Evolutionary conservation across 1,284 basidiomycete genomes (phyloP).

Genomic region (Ustilago nuda): DNA sequence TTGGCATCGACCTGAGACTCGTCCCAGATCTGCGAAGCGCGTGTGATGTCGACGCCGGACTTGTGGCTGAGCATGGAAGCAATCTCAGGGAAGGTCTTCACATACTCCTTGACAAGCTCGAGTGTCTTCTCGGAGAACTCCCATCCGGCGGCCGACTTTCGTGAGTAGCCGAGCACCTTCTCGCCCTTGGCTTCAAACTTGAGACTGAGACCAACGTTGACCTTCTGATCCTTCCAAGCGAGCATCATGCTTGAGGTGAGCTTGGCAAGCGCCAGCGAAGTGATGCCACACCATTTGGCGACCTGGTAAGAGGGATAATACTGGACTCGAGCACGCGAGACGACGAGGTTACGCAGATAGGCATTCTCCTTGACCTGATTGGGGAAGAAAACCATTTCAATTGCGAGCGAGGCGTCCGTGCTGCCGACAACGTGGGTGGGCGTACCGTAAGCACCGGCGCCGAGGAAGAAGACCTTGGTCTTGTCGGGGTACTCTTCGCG

Average conservation of each 20-base stretch:
- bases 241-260: slow-evolving; percentile 95
- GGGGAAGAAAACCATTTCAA: slow-evolving; percentile 60
- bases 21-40: slow-evolving; percentile 79
- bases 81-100: slow-evolving; percentile 70
- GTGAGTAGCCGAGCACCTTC: slow-evolving; percentile 94
- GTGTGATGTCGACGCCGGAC: slow-evolving; percentile 75
- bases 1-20: slow-evolving; percentile 76
- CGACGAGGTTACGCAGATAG: slow-evolving; percentile 55
- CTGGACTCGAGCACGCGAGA: slow-evolving; percentile 42
- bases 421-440: slow-evolving; percentile 88
- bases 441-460: slow-evolving; percentile 90
- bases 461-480: slow-evolving; percentile 94
- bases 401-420: slow-evolving; percentile 67
- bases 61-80: slow-evolving; percentile 42
- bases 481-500: slow-evolving; percentile 89
- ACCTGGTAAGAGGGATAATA: slow-evolving; percentile 58
- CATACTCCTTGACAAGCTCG: slow-evolving; percentile 84
- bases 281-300: slow-evolving; percentile 56
- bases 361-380: slow-evolving; percentile 63
- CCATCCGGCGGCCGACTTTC: slow-evolving; percentile 86
- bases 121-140: slow-evolving; percentile 92
- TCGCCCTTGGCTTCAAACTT: slow-evolving; percentile 97
- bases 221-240: slow-evolving; percentile 78
- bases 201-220: slow-evolving; percentile 90
- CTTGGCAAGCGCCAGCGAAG: slow-evolving; percentile 75